Percentiles rank a stretch among this genome's conserved stretches.
Conservation (phyloP, 371 early-diverging fungal species). For the Gilbertella persicaria region DNA sequence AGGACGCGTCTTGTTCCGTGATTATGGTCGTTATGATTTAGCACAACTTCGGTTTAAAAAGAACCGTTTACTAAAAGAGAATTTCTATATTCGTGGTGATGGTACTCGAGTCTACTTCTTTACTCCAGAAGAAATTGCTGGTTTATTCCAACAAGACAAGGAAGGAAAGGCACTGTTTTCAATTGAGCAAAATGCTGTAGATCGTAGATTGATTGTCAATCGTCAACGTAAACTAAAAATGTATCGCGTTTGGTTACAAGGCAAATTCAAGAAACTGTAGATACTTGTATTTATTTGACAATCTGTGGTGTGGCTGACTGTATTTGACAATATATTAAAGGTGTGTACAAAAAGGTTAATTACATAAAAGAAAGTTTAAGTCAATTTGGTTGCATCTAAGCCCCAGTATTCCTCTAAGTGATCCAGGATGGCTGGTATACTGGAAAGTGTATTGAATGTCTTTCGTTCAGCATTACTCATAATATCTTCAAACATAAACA, state of each 20-base stretch:
- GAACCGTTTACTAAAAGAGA: slow-evolving; percentile 56
- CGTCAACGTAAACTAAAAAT: slow-evolving; percentile 92
- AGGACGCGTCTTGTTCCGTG: slow-evolving; percentile 81
- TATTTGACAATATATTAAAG: too few relatives aligned
- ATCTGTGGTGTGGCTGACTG: too few relatives aligned
- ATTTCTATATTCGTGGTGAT: slow-evolving; percentile 89
- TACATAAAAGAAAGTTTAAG: too few relatives aligned
- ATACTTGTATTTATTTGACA: too few relatives aligned
- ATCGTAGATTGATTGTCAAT: slow-evolving; percentile 95
- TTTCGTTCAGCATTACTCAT: slow-evolving; percentile 88
- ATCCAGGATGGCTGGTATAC: slow-evolving; percentile 82
- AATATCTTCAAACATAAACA: slow-evolving; percentile 90
- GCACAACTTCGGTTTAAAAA: slow-evolving; percentile 86
- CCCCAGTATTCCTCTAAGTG: slow-evolving; percentile 81
- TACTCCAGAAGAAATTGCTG: slow-evolving; percentile 57
- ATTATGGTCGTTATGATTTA: slow-evolving; percentile 87
- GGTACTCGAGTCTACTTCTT: slow-evolving; percentile 75
- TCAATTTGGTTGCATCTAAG: slow-evolving; percentile 39
- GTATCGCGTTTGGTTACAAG: slow-evolving; percentile 98
- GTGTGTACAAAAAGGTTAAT: too few relatives aligned
- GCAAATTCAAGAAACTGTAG: slow-evolving; percentile 84
- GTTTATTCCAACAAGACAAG: slow-evolving; percentile 39
- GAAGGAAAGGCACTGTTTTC: slow-evolving; percentile 41
- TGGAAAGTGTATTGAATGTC: slow-evolving; percentile 83
- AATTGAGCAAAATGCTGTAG: slow-evolving; percentile 88